Percentiles rank a stretch among this genome's conserved stretches.
These are phyloP conservation scores for Botrytis squamosa DNA, from an alignment of 2,329 filamentous ascomycete species.

Conservation along the genomic window DNA sequence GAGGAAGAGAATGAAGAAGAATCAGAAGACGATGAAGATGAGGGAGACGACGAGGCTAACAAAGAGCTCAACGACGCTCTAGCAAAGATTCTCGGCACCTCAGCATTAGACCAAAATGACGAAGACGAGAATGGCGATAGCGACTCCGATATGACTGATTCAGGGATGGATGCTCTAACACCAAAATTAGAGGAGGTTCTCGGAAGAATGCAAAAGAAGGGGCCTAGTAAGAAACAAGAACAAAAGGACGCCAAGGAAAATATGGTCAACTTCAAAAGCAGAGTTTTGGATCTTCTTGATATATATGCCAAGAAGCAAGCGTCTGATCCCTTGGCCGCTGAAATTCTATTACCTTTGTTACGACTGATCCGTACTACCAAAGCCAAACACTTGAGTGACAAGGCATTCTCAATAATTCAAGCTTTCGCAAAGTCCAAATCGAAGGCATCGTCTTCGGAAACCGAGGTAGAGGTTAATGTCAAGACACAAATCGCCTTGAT, in stretches of 20 bases:
- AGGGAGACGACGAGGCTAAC: conserved; percentile 42
- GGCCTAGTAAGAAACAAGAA: conserved; percentile 71
- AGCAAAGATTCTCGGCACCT: conserved; percentile 73
- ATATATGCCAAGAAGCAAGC: conserved; percentile 82
- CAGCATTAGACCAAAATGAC: conserved; percentile 57
- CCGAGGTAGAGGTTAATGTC: conserved; percentile 45
- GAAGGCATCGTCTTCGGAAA: conserved; percentile 47
- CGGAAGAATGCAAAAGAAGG: conserved; percentile 65
- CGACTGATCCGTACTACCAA: conserved; percentile 72
- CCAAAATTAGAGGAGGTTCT: conserved; percentile 82
- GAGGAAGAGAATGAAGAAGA: conserved; percentile 44
- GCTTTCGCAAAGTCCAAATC: conserved; percentile 69
- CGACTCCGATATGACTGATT: conserved; percentile 87
- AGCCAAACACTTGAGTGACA: conserved; percentile 71
- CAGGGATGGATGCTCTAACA: conserved; percentile 90
- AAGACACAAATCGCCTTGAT: conserved; percentile 52
- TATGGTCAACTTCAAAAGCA: conserved; percentile 92
- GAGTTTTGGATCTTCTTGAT: conserved; percentile 81
- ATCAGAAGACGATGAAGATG: conserved; percentile 42
- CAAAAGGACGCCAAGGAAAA: conserved; percentile 84
- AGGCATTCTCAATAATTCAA: conserved; percentile 69
- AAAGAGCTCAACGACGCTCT: conserved; percentile 66
- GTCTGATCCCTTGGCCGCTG: conserved; percentile 63
- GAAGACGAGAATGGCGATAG: conserved; percentile 57
- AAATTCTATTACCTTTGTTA: conserved; percentile 74